These are phyloP conservation scores for Periconia digitata DNA, from an alignment of 2,329 filamentous ascomycete genomes.

Conservation along the genomic window DNA sequence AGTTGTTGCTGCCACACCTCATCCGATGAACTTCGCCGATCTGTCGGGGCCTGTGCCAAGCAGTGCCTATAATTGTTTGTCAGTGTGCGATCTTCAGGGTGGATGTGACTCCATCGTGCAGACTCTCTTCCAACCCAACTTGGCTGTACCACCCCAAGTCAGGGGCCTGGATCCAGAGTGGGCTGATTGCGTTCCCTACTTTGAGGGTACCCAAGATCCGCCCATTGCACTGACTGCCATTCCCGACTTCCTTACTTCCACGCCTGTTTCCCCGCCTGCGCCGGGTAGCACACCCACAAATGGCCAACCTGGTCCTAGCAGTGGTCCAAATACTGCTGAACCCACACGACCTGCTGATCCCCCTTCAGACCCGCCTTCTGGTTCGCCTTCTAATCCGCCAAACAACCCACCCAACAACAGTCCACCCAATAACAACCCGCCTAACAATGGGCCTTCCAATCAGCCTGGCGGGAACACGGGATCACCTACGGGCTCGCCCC, in stretches of 20 bases:
- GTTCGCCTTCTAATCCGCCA: neutral
- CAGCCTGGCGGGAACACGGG: neutral
- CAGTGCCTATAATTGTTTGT: conserved; percentile 6
- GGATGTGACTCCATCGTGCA: conserved; percentile 1
- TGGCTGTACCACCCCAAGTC: conserved; percentile 8
- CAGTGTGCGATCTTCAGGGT: neutral
- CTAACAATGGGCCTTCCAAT: neutral
- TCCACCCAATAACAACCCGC: neutral
- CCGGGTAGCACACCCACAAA: neutral
- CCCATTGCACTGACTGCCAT: conserved; percentile 7
- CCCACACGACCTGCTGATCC: conserved; percentile 1
- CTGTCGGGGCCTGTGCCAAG: conserved; percentile 1
- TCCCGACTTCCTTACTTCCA: neutral
- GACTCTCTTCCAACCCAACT: neutral
- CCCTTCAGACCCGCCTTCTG: neutral
- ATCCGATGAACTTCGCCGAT: conserved; percentile 9
- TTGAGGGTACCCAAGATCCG: conserved; percentile 8
- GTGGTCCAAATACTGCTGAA: too few species aligned
- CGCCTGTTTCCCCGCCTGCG: neutral
- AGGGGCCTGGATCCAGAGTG: conserved; percentile 7
- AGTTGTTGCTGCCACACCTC: conserved; percentile 6
- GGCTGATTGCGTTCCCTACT: conserved; percentile 8
- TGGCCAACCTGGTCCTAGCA: neutral
- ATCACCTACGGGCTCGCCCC: neutral
- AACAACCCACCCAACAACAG: neutral